Conservation (phyloP, 805 yeast genomes). For the Candida tammaniensis region DNA sequence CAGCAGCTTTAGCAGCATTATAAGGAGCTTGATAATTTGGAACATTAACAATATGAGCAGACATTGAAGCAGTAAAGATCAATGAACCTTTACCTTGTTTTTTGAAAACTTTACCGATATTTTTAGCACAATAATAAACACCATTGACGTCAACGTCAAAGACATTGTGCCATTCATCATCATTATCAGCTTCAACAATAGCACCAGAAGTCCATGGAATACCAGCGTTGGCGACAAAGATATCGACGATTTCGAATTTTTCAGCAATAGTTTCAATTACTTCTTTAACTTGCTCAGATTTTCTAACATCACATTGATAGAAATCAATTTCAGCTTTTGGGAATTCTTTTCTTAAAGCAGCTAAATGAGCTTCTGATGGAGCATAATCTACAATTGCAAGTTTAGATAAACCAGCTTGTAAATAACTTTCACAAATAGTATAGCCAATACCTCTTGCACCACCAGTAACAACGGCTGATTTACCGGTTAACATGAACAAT, state of each 20-base stretch:
- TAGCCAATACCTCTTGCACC: constrained; percentile 39
- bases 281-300: constrained; percentile 32
- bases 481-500: constrained; percentile 28
- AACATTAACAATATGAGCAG: constrained; percentile 80
- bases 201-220: constrained; percentile 47
- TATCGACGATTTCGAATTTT: constrained; percentile 37
- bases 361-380: constrained; percentile 24
- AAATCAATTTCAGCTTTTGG: constrained; percentile 32
- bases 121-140: constrained; percentile 75
- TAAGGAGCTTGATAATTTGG: constrained; percentile 87
- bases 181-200: constrained; percentile 42
- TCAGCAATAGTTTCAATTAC: constrained; percentile 28
- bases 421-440: constrained; percentile 34
- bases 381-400: constrained; percentile 43
- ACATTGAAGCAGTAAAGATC: constrained; percentile 85
- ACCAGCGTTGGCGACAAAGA: constrained; percentile 47
- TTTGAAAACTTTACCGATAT: constrained; percentile 69
- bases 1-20: constrained; percentile 85
- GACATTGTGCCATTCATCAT: constrained; percentile 66
- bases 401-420: constrained; percentile 33
- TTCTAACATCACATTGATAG: constrained; percentile 39
- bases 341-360: constrained; percentile 23
- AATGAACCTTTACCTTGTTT: constrained; percentile 74
- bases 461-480: constrained; percentile 36
- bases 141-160: constrained; percentile 77